Percentiles rank a stretch among this genome's conserved stretches.
Conservation (phyloP, 2,329 filamentous ascomycete genomes). For the Colletotrichum sp. region DNA sequence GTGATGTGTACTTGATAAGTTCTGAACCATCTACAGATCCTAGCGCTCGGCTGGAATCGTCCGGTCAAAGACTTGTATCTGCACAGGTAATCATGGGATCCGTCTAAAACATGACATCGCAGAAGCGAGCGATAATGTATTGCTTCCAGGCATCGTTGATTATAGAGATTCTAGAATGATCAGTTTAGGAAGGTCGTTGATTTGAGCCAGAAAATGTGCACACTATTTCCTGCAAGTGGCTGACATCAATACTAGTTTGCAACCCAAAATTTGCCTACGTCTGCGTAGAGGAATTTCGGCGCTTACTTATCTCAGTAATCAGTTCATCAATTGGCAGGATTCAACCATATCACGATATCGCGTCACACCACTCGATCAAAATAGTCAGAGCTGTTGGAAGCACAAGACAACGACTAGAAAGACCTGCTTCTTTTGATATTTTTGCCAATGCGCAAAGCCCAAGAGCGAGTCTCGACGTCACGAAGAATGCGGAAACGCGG, state of each 20-base stretch:
- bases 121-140: neutral
- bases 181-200: neutral
- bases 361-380: neutral
- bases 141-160: too few species aligned
- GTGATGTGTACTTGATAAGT: neutral
- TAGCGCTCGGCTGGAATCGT: neutral
- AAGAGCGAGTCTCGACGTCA: neutral
- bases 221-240: neutral
- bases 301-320: neutral
- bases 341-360: neutral
- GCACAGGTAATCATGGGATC: neutral
- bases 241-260: neutral
- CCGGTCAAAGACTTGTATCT: neutral
- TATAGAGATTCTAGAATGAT: neutral
- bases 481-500: neutral
- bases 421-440: conserved; percentile 1
- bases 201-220: neutral
- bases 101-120: neutral
- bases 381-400: neutral
- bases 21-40: neutral
- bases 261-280: neutral
- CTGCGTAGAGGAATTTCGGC: neutral
- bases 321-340: neutral
- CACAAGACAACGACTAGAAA: neutral
- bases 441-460: neutral